These are phyloP conservation scores for Medicago ruthenica DNA, from an alignment of 306 rosid genomes.

Conservation along the genomic window DNA sequence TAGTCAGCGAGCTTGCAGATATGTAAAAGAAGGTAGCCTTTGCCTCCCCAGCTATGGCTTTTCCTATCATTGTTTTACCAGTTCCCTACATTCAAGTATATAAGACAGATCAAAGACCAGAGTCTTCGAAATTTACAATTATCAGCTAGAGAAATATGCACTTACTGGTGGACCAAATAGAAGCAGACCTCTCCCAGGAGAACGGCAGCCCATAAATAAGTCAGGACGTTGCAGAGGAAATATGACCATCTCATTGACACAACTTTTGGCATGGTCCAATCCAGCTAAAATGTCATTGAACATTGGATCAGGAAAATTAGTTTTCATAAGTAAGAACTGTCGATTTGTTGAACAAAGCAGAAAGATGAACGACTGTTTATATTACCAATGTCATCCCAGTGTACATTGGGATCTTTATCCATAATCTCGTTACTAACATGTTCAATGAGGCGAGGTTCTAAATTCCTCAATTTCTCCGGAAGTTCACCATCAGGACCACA, in stretches of 20 bases:
- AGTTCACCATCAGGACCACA: conserved; percentile 98
- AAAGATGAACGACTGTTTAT: conserved; percentile 33
- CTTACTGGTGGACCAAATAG: conserved; percentile 98
- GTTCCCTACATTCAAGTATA: conserved; percentile 73
- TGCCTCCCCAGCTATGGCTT: conserved; percentile 99
- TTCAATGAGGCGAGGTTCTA: conserved; percentile 97
- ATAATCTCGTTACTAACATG: conserved; percentile 96
- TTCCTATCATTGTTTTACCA: conserved; percentile 99
- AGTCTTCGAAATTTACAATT: conserved; percentile 29
- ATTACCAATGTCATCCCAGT: conserved; percentile 85
- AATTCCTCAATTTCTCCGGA: conserved; percentile 96
- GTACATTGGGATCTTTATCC: conserved; percentile 95
- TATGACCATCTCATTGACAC: conserved; percentile 94
- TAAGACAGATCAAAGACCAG: conserved; percentile 37
- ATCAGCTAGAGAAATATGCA: conserved; percentile 42
- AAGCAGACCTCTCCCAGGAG: conserved; percentile 96
- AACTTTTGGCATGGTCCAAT: conserved; percentile 83
- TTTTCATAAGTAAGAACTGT: conserved; percentile 32
- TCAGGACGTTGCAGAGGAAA: conserved; percentile 88
- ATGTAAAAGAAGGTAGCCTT: conserved; percentile 97
- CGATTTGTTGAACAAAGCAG: conserved; percentile 34
- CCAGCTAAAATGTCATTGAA: conserved; percentile 66
- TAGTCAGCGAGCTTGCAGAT: conserved; percentile 94
- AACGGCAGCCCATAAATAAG: conserved; percentile 89
- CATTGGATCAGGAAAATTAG: conserved; percentile 36